These are phyloP conservation scores for Anethum foeniculum DNA, from an alignment of 140 eudicot genomes.

Conservation along the genomic window DNA sequence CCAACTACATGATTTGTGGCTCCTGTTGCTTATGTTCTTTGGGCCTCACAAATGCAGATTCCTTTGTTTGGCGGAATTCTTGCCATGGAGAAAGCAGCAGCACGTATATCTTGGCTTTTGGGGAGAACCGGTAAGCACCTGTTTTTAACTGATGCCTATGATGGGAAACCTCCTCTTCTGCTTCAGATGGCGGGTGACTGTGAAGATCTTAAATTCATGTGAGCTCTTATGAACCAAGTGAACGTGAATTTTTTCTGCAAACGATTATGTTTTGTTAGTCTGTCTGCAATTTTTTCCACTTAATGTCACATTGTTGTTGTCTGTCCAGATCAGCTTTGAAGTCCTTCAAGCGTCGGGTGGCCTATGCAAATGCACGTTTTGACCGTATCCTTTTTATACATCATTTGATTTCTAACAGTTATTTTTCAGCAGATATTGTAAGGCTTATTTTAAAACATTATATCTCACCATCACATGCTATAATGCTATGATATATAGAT, in stretches of 20 bases:
- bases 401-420: not conserved
- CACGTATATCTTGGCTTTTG: conserved; percentile 61
- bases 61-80: conserved; percentile 74
- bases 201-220: conserved; percentile 78
- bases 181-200: conserved; percentile 66
- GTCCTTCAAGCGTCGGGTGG: conserved; percentile 78
- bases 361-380: conserved; percentile 80
- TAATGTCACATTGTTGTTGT: conserved; percentile 7
- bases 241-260: conserved; percentile 2
- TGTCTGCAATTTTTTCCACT: not conserved
- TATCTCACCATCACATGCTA: not conserved
- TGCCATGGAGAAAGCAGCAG: conserved; percentile 66
- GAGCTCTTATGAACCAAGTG: conserved; percentile 23
- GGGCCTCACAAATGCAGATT: conserved; percentile 32
- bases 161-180: conserved; percentile 77
- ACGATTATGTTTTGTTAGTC: not conserved
- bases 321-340: conserved; percentile 69
- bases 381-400: conserved; percentile 67
- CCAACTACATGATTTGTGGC: not conserved
- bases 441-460: not conserved
- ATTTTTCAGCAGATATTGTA: not conserved
- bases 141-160: conserved; percentile 53
- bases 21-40: not conserved
- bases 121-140: conserved; percentile 91
- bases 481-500: not conserved